Base-by-base conservation (phyloP, 2,329 filamentous ascomycete genomes). In the Mycosphaerella sp. region DNA sequence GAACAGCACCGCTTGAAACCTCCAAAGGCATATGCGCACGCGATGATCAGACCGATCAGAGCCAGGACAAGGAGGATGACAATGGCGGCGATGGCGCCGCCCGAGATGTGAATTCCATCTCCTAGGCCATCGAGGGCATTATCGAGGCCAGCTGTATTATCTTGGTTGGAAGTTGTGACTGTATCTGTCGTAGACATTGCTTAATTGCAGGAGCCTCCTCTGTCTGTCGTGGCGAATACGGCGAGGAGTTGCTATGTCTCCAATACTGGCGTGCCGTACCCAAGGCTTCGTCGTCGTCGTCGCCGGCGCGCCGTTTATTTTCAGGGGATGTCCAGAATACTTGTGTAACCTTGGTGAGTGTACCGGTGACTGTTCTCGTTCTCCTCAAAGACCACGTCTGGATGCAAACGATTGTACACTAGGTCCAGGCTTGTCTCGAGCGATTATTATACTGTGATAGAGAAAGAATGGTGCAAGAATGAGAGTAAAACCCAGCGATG, bases 11-110 rank as follows among this genome's bases (percentile, higher is more conserved):
- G 37, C 37, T 48, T 48, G 36, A 48, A 48, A 3, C 45, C 45
- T 40, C 45, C 45, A 48, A 48, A 48, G 9, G 45, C 45, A 27
- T 48, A 48, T 21, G 45, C 45, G 32, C 45, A 48, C 12, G 45
- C 45, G n/a, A 48, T 27, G 37, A 48, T 48, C 16, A 48, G 13
- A 7, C 45, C 45, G 12, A 37, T n/a, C 25, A 48, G 13, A 16
- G 45, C 45, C 9, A 48, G 45, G 3, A 48, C 45, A 4, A 48
- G 45, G 21, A 48, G 45, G 5, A 48, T 48, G 18, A 41, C 45
- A 34, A 48, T 48, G 14, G 45, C 45, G 25, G 45, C 45, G n/a
- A 48, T 48, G 5, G 35, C 40, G 8, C 45, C 45, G 3, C 36
- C 27, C 2, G 45, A 37, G 13, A 48, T 41, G 12, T 37, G 27